Evolutionary conservation across 768 basidiomycete genomes (phyloP).

Genomic region (Termitomyces sp.): DNA sequence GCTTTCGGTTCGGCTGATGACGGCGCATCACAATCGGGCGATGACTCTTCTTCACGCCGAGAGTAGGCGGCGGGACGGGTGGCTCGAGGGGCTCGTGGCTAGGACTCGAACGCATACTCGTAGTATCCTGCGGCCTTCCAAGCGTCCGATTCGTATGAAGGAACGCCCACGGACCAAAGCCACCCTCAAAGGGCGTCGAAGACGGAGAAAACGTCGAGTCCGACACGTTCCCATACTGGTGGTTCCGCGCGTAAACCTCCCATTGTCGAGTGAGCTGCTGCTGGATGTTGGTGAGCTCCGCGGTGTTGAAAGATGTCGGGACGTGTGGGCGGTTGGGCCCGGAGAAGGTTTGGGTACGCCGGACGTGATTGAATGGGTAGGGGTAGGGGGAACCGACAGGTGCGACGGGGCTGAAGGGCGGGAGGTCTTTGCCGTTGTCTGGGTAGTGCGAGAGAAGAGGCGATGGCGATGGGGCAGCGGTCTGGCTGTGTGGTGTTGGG

Average conservation of each 20-base stretch:
- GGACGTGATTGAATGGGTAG: slow-evolving; percentile 72
- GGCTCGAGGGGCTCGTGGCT: slow-evolving; percentile 62
- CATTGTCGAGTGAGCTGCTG: slow-evolving; percentile 74
- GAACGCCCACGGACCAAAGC: slow-evolving; percentile 74
- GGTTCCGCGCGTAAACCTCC: slow-evolving; percentile 75
- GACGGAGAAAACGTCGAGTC: slow-evolving; percentile 80
- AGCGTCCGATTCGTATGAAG: slow-evolving; percentile 52
- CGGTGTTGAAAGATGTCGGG: slow-evolving; percentile 30
- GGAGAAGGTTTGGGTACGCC: slow-evolving; percentile 43
- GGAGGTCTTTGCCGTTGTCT: slow-evolving; percentile 30
- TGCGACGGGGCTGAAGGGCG: slow-evolving; percentile 48
- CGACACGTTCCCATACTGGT: slow-evolving; percentile 49
- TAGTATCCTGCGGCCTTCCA: slow-evolving; percentile 40
- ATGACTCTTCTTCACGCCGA: slow-evolving; percentile 38
- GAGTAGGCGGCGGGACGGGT: slow-evolving; percentile 45
- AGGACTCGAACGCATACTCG: slow-evolving; percentile 69
- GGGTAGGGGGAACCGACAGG: slow-evolving; percentile 77
- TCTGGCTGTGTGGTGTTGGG: slow-evolving; percentile 74
- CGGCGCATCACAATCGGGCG: slow-evolving; percentile 17
- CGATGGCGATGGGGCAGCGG: slow-evolving; percentile 69
- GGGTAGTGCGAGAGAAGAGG: slow-evolving; percentile 55
- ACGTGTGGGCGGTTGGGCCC: slow-evolving; percentile 26
- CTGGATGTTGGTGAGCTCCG: slow-evolving; percentile 48
- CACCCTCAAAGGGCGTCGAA: slow-evolving; percentile 65
- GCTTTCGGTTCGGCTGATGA: slow-evolving; percentile 39